phyloP scores from a whole-genome alignment of 2,329 filamentous ascomycete genomes.

The Aspergillus quadrilineatus region DNA sequence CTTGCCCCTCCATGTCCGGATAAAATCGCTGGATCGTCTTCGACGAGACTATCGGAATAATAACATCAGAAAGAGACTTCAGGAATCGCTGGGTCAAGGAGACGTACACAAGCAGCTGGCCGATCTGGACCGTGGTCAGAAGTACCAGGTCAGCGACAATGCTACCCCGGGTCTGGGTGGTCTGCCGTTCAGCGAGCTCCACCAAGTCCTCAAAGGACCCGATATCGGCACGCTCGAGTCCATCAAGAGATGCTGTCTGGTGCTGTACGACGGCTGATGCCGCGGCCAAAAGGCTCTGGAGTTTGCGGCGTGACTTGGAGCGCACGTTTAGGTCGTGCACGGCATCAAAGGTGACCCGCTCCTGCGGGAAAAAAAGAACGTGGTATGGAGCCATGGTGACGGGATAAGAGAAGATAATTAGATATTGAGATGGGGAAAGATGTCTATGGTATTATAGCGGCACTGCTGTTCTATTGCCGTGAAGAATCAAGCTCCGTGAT shows the following conservation, averaged over 20 bases:
- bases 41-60: neutral
- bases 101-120: conserved; percentile 7
- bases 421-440: neutral
- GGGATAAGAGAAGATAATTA: neutral
- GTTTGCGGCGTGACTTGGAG: neutral
- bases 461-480: neutral
- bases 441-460: neutral
- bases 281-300: neutral
- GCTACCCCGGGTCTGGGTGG: neutral
- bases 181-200: neutral
- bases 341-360: neutral
- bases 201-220: conserved; percentile 1
- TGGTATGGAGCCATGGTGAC: neutral
- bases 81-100: too few relatives aligned
- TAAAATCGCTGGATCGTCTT: conserved; percentile 2
- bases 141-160: neutral
- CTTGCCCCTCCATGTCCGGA: neutral
- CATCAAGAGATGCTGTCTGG: neutral
- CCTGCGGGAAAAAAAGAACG: neutral
- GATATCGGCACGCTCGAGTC: neutral
- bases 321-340: neutral
- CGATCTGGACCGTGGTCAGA: neutral
- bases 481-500: neutral
- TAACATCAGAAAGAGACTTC: neutral
- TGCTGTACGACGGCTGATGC: neutral